Conservation (phyloP, 345 rosid species). For the Boechera stricta region DNA sequence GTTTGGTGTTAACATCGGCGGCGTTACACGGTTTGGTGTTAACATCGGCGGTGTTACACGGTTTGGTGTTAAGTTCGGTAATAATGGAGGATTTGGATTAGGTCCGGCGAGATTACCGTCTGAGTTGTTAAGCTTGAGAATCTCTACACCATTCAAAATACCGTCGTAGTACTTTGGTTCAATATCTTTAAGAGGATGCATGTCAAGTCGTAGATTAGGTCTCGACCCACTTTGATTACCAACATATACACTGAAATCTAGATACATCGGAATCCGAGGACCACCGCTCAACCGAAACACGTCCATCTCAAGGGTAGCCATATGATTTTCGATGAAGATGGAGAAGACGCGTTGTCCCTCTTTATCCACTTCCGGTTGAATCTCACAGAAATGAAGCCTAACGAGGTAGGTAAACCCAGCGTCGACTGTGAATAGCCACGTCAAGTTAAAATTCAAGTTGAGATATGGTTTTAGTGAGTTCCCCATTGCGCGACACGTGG, state of each 20-base stretch:
- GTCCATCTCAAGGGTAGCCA: conserved; percentile 34
- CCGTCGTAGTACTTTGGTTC: neutral
- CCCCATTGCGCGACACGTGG: conserved; percentile 38
- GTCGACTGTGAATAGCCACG: conserved; percentile 37
- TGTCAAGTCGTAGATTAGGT: conserved; percentile 35
- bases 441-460: conserved; percentile 19
- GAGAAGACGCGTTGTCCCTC: conserved; percentile 32
- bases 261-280: conserved; percentile 37
- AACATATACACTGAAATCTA: conserved; percentile 35
- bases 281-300: conserved; percentile 37
- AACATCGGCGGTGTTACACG: too few species aligned
- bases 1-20: too few species aligned
- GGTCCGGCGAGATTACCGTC: conserved; percentile 37
- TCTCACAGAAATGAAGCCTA: conserved; percentile 51
- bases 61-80: neutral
- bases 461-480: fast-evolving
- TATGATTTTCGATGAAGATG: conserved; percentile 16
- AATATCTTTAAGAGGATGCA: neutral
- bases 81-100: conserved; percentile 29
- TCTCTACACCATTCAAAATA: conserved; percentile 56
- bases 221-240: neutral
- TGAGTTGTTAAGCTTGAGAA: conserved; percentile 41
- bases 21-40: neutral
- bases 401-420: conserved; percentile 37
- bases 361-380: neutral